These are phyloP conservation scores for Daedaleopsis sinensis DNA, from an alignment of 768 basidiomycete species.

Conservation along the genomic window DNA sequence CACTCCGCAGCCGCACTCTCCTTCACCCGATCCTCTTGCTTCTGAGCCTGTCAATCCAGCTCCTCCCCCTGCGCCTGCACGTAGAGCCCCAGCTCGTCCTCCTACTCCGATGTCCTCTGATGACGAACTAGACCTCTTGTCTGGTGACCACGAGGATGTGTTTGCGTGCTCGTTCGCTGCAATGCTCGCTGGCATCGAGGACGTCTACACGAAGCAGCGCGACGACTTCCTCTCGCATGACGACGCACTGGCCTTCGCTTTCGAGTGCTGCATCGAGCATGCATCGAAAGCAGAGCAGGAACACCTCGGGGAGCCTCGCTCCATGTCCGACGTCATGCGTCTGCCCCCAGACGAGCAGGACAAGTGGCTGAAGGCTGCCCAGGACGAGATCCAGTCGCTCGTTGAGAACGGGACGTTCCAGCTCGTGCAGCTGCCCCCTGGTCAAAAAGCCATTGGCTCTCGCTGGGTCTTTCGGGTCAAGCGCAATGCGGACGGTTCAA, in stretches of 20 bases:
- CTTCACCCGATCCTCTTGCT: too few relatives aligned
- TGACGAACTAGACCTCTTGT: slow-evolving; percentile 7
- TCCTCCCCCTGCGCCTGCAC: not conserved
- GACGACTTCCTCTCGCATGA: slow-evolving; percentile 6
- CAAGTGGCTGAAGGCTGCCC: slow-evolving; percentile 20
- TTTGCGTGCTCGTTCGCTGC: slow-evolving; percentile 3
- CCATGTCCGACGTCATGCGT: slow-evolving; percentile 9
- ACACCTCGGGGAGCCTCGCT: slow-evolving; percentile 10
- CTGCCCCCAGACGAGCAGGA: slow-evolving; percentile 8
- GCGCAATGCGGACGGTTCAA: too few relatives aligned
- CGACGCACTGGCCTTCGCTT: too few relatives aligned
- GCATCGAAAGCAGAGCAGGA: slow-evolving; percentile 9
- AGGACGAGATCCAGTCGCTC: slow-evolving; percentile 20
- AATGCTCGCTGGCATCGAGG: not conserved
- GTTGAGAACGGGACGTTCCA: slow-evolving; percentile 37
- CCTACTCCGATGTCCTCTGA: not conserved
- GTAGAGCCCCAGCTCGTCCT: not conserved
- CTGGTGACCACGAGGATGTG: not conserved
- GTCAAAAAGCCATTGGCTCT: too few relatives aligned
- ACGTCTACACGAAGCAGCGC: slow-evolving; percentile 5
- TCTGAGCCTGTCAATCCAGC: slow-evolving; percentile 1
- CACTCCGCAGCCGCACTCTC: too few relatives aligned
- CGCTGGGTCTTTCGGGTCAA: too few relatives aligned
- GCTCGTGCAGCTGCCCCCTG: slow-evolving; percentile 30
- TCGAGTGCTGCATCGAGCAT: too few relatives aligned